These are phyloP conservation scores for Xylaria sp. DNA, from an alignment of 495 filamentous ascomycete genomes.

Conservation along the genomic window DNA sequence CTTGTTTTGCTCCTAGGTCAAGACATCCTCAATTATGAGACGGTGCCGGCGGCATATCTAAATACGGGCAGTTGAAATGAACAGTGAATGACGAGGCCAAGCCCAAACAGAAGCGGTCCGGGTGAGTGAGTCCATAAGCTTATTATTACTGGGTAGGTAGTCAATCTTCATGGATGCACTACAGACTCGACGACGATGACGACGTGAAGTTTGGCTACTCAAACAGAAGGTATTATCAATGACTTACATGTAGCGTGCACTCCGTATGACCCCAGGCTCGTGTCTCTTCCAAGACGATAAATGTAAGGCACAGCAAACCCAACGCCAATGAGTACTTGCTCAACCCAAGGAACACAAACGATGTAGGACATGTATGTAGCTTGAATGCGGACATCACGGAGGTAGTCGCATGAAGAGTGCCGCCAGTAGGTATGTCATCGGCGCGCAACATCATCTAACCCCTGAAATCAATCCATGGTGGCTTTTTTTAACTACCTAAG, in stretches of 20 bases:
- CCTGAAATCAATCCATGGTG: background rate
- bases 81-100: background rate
- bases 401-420: slow-evolving; percentile 6
- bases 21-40: background rate
- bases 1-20: background rate
- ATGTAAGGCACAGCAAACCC: background rate
- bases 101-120: background rate
- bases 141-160: background rate
- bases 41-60: background rate
- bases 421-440: background rate
- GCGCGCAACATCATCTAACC: background rate
- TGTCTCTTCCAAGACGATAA: background rate
- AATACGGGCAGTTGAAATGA: background rate
- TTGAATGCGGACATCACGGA: background rate
- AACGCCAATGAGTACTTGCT: background rate
- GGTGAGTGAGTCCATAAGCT: background rate
- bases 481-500: background rate
- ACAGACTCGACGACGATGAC: background rate
- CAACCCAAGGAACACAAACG: background rate
- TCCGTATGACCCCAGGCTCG: too few relatives aligned
- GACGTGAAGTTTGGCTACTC: background rate
- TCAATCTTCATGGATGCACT: background rate
- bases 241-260: too few relatives aligned
- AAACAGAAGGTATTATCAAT: background rate
- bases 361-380: background rate